phyloP scores from a whole-genome alignment of 257 asterid species.

The Jaltomata sinuosa region DNA sequence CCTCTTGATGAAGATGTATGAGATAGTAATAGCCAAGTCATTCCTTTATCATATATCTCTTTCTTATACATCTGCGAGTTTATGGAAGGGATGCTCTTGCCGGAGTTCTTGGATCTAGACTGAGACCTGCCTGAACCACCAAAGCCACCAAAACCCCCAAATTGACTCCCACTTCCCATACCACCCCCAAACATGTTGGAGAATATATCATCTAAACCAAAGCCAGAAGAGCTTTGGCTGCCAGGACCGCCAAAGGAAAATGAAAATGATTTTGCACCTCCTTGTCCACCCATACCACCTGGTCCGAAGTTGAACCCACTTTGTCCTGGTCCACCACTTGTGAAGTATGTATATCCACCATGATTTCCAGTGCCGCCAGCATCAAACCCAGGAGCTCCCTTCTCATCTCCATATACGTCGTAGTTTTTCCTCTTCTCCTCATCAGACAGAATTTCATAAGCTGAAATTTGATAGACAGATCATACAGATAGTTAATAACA shows the following conservation, averaged over 20 bases:
- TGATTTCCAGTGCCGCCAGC: conserved; percentile 46
- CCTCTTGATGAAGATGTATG: conserved; percentile 43
- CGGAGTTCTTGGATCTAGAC: conserved; percentile 25
- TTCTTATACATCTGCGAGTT: conserved; percentile 46
- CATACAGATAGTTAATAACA: neutral
- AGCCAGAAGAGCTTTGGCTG: conserved; percentile 45
- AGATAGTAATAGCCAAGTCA: conserved; percentile 64
- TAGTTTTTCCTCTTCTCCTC: conserved; percentile 89
- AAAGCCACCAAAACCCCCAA: conserved; percentile 38
- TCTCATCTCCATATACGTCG: conserved; percentile 89
- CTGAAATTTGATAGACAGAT: conserved; percentile 25
- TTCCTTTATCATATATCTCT: conserved; percentile 65
- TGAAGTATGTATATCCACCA: conserved; percentile 52
- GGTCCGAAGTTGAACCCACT: conserved; percentile 70
- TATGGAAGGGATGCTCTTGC: conserved; percentile 42
- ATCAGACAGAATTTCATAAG: conserved; percentile 81
- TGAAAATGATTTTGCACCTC: conserved; percentile 66
- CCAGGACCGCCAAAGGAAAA: conserved; percentile 87
- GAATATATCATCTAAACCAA: conserved; percentile 60
- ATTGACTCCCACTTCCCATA: conserved; percentile 55
- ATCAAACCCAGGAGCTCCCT: conserved; percentile 65
- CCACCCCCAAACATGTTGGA: conserved; percentile 65
- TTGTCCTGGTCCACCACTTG: conserved; percentile 69
- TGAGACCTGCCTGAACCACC: conserved; percentile 54
- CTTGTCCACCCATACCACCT: conserved; percentile 74